Evolutionary conservation across 2,329 filamentous ascomycete species (phyloP), one percentile per base, ranked within the genome.

Genomic region (Talaromyces verruculosus): DNA sequence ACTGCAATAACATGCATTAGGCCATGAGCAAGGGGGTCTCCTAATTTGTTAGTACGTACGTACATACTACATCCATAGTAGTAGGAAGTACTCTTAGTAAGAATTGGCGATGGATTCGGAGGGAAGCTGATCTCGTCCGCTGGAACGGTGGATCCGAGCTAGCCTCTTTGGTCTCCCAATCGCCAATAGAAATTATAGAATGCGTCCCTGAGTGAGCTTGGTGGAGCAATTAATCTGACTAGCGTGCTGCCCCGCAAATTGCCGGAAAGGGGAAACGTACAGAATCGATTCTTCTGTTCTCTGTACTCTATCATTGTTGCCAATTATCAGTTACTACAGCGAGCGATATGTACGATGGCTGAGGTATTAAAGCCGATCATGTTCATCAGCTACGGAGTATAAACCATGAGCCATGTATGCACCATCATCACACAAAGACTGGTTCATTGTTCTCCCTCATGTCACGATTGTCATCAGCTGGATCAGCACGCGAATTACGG

Each of bases 191-290:
- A n/a, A n/a, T n/a, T n/a, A n/a, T n/a, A n/a, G 30, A 35, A 22
- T 25, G 11, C 5, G 33, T n/a, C 2, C 43, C 15, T 51, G 19
- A n/a, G 6, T 2, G 19, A 10, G 13, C 1, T 1, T 25, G 11
- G 45, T 37, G 30, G 43, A 33, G 13, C 49, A 28, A 49, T 28
- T 28, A 49, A 45, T 45, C 43, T 19, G 43, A 19, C n/a, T 28
- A 22, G 17, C 1, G 25, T 19, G 25, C 13, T 1, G 45, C 35
- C 47, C 61, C 61, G 17, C 17, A 63, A 43, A 33, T 33, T 63
- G 22, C 61, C 35, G n/a, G 11, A 55, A 63, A 25, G 28, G 47
- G 61, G 8, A 63, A 63, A 15, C 47, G 61, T 63, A 51, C 47
- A 33, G 61, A 63, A 63, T 55, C 28, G 25, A 53, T 19, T 25